Conservation (phyloP, 2,329 filamentous ascomycete genomes). For the Stagonosporopsis chrysanthemi region DNA sequence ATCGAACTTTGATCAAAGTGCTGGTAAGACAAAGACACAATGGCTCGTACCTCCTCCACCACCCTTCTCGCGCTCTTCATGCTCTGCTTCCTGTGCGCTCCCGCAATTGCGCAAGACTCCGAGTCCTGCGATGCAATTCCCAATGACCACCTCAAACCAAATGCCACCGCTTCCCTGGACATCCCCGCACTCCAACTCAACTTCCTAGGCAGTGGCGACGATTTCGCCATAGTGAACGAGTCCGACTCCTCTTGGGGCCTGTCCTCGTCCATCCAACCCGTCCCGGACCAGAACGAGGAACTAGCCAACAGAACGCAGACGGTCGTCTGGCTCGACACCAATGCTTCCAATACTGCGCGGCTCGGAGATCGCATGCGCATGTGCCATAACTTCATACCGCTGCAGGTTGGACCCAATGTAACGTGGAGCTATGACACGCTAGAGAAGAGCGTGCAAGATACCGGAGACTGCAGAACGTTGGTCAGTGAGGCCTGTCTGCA, state of each 20-base stretch:
- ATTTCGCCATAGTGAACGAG: neutral
- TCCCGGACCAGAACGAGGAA: neutral
- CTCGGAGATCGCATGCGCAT: conserved; percentile 1
- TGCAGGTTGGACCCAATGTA: neutral
- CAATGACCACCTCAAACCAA: neutral
- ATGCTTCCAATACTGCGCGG: neutral
- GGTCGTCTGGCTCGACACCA: conserved; percentile 3
- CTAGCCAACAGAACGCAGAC: neutral
- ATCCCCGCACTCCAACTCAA: neutral
- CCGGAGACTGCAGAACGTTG: conserved; percentile 6
- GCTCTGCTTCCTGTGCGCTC: neutral
- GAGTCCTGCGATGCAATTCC: neutral
- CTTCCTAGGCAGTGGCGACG: neutral
- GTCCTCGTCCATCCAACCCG: neutral
- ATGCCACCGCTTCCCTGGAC: neutral
- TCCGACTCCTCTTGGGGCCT: neutral
- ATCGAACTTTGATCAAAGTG: neutral
- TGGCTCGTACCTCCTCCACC: neutral
- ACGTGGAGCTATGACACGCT: conserved; percentile 4
- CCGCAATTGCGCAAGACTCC: neutral
- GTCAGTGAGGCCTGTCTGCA: conserved; percentile 1
- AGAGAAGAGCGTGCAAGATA: conserved; percentile 2
- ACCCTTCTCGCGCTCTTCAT: neutral
- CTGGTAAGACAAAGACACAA: neutral
- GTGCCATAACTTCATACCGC: conserved; percentile 5